A percentile compares a stretch with the other conserved stretches of the same genome.
Evolutionary conservation across 176 grass and related monocot species (phyloP).

Genomic region (Cenchrus purpureus): DNA sequence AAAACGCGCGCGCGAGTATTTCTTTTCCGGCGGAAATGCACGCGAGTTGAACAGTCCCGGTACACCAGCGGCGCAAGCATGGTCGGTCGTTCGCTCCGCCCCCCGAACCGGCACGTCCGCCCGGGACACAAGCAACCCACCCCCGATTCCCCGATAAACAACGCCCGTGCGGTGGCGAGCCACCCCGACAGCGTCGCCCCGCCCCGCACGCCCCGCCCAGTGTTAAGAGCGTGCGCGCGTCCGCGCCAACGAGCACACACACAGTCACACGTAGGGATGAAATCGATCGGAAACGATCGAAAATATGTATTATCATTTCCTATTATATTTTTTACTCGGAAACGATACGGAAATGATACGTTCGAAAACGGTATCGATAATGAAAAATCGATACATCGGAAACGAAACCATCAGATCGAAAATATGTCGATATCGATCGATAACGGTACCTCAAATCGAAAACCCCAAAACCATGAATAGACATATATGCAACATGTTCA

Average conservation of each 20-base stretch:
- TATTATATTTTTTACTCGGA: too few relatives aligned
- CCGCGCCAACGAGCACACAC: neutral
- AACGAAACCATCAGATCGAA: too few relatives aligned
- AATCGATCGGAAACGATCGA: too few relatives aligned
- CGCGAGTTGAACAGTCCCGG: constrained; percentile 24
- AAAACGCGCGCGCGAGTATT: neutral
- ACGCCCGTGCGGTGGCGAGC: constrained; percentile 31
- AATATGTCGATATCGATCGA: too few relatives aligned
- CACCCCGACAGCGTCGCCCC: constrained; percentile 17
- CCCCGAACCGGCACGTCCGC: constrained; percentile 14
- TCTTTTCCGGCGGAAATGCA: neutral
- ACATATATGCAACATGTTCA: too few relatives aligned
- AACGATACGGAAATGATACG: too few relatives aligned
- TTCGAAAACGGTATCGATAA: too few relatives aligned
- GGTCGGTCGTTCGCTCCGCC: constrained; percentile 22
- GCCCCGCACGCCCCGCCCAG: neutral
- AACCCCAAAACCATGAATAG: too few relatives aligned
- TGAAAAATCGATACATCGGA: too few relatives aligned
- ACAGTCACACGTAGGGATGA: neutral
- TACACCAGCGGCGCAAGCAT: constrained; percentile 39
- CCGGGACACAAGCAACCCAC: constrained; percentile 25
- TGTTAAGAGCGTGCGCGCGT: constrained; percentile 23
- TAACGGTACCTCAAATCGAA: too few relatives aligned
- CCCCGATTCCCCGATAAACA: neutral
- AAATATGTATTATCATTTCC: too few relatives aligned